These are phyloP conservation scores for Alternaria sp. DNA, from an alignment of 2,329 filamentous ascomycete species.

Conservation along the genomic window DNA sequence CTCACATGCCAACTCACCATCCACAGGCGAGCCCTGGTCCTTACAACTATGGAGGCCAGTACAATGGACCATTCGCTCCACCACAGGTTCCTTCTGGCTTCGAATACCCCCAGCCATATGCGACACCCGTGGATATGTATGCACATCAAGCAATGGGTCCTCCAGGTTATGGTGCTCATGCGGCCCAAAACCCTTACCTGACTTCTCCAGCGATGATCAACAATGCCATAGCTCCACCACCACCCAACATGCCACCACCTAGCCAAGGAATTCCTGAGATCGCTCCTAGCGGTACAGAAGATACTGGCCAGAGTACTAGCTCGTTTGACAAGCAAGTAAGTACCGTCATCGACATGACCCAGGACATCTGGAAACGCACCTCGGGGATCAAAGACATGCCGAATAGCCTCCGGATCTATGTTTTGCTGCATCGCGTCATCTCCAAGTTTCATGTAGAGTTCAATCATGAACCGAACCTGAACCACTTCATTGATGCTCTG, in stretches of 20 bases:
- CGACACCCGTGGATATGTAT: slow-evolving; percentile 38
- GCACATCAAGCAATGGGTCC: slow-evolving; percentile 39
- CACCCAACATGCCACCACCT: slow-evolving; percentile 27
- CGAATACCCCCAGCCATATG: slow-evolving; percentile 40
- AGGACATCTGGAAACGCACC: slow-evolving; percentile 68
- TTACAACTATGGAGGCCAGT: slow-evolving; percentile 42
- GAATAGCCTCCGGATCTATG: slow-evolving; percentile 66
- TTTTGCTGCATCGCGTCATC: slow-evolving; percentile 68
- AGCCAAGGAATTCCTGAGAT: slow-evolving; percentile 25
- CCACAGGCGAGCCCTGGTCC: slow-evolving; percentile 48
- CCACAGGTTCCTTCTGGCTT: slow-evolving; percentile 40
- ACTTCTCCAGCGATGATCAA: slow-evolving; percentile 41
- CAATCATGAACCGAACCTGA: slow-evolving; percentile 62
- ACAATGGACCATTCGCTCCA: slow-evolving; percentile 46
- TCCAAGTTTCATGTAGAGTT: slow-evolving; percentile 65
- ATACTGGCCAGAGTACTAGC: slow-evolving; percentile 40
- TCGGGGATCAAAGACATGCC: slow-evolving; percentile 66
- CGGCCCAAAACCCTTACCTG: slow-evolving; percentile 36
- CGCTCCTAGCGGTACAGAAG: slow-evolving; percentile 21
- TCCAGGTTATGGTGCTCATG: slow-evolving; percentile 33
- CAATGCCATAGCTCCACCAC: slow-evolving; percentile 32
- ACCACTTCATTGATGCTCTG: slow-evolving; percentile 59
- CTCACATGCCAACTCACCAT: slow-evolving; percentile 43
- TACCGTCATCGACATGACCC: slow-evolving; percentile 57
- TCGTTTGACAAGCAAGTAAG: slow-evolving; percentile 50